phyloP scores from a whole-genome alignment of 2,329 filamentous ascomycete genomes.

The Immersiporthe knoxdaviesiana region DNA sequence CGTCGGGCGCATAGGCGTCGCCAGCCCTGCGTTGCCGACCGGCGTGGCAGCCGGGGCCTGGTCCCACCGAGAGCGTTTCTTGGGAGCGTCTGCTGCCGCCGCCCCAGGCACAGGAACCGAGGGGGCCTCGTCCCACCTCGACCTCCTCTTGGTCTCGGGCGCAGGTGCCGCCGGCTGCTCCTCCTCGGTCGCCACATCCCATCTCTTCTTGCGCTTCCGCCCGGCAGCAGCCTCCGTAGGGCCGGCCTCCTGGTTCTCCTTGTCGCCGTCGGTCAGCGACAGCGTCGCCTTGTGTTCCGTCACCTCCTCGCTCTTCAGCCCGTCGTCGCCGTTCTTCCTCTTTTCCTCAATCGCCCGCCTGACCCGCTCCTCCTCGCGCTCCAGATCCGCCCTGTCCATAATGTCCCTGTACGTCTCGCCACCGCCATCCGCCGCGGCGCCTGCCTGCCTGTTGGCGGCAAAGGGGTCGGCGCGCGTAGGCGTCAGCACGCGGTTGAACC shows the following conservation, averaged over 20 bases:
- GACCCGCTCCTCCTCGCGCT: constrained; percentile 91
- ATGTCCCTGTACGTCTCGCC: constrained; percentile 85
- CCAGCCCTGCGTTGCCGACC: constrained; percentile 72
- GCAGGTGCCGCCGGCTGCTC: constrained; percentile 52
- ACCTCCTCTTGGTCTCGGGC: constrained; percentile 71
- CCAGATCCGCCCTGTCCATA: constrained; percentile 88
- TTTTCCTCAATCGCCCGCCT: constrained; percentile 78
- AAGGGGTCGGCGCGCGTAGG: constrained; percentile 87
- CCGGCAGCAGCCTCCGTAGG: constrained; percentile 66
- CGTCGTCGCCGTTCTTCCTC: constrained; percentile 57
- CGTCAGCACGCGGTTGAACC: constrained; percentile 85
- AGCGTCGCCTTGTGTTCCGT: constrained; percentile 74
- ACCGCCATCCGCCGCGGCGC: constrained; percentile 61
- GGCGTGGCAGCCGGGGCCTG: constrained; percentile 83
- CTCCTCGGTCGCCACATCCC: constrained; percentile 75
- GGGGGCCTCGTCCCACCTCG: constrained; percentile 86
- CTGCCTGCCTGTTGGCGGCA: constrained; percentile 72
- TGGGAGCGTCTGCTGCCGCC: constrained; percentile 66
- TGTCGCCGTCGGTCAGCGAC: constrained; percentile 74
- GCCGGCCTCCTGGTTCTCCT: constrained; percentile 73
- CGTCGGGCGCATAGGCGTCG: constrained; percentile 76
- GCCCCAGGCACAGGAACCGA: constrained; percentile 56
- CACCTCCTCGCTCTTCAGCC: constrained; percentile 57
- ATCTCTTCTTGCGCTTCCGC: constrained; percentile 90
- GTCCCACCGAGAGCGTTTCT: constrained; percentile 88